Evolutionary conservation across 2,329 filamentous ascomycete species (phyloP).

Genomic region (Hypoxylon sp.): DNA sequence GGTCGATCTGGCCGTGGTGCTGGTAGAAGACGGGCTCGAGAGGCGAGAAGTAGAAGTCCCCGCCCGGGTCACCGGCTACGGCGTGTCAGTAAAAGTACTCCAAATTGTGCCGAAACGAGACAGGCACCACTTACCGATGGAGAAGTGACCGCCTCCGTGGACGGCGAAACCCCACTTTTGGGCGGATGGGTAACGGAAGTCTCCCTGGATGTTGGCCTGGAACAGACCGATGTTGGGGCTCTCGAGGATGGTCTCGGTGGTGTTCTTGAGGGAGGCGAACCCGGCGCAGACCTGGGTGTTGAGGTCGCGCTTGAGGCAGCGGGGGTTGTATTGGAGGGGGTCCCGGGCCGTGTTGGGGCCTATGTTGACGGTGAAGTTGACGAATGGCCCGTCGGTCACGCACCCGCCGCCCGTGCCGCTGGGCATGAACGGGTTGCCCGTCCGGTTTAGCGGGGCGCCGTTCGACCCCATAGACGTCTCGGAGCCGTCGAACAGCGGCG

Average conservation of each 20-base stretch:
- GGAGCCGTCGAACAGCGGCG: constrained; percentile 56
- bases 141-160: constrained; percentile 49
- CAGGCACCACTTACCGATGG: constrained; percentile 39
- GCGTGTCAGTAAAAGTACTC: constrained; percentile 28
- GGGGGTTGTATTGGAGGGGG: constrained; percentile 50
- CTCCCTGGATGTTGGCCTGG: constrained; percentile 52
- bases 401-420: constrained; percentile 63
- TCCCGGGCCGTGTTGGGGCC: constrained; percentile 46
- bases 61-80: constrained; percentile 55
- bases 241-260: constrained; percentile 49
- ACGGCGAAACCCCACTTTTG: constrained; percentile 42
- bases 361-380: constrained; percentile 51
- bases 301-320: constrained; percentile 54
- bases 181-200: constrained; percentile 44
- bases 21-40: constrained; percentile 56
- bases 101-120: not conserved
- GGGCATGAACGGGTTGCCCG: constrained; percentile 44
- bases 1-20: constrained; percentile 57
- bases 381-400: constrained; percentile 56
- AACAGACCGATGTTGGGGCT: constrained; percentile 49
- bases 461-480: constrained; percentile 55
- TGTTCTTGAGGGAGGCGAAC: constrained; percentile 45
- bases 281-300: constrained; percentile 45
- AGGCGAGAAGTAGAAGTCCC: constrained; percentile 54
- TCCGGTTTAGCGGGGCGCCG: constrained; percentile 47